These are phyloP conservation scores for Stachybotrys elegans DNA, from an alignment of 2,329 filamentous ascomycete genomes.

Conservation along the genomic window DNA sequence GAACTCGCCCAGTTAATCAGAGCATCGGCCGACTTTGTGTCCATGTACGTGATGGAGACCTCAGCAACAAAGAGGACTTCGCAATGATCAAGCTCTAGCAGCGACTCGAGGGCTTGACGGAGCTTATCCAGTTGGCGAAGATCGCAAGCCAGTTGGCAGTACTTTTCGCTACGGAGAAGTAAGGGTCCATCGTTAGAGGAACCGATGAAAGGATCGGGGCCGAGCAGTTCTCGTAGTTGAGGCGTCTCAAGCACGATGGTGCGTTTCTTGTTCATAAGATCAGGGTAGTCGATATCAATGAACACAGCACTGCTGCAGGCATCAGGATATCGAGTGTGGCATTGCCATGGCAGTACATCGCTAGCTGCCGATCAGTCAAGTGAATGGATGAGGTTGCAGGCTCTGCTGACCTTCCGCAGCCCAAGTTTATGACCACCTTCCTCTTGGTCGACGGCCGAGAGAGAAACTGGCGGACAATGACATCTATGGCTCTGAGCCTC, in stretches of 20 bases:
- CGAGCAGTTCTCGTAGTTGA: constrained; percentile 43
- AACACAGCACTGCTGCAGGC: constrained; percentile 59
- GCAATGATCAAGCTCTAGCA: constrained; percentile 53
- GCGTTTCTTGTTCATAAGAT: constrained; percentile 71
- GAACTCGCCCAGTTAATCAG: constrained; percentile 74
- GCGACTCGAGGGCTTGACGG: constrained; percentile 49
- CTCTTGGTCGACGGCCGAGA: constrained; percentile 35
- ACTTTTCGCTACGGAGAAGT: constrained; percentile 62
- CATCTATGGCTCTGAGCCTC: constrained; percentile 76
- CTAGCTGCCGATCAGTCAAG: constrained; percentile 37
- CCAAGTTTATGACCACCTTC: constrained; percentile 78
- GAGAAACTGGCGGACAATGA: constrained; percentile 71
- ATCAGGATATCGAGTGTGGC: constrained; percentile 60
- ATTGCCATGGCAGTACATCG: constrained; percentile 83
- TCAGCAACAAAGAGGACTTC: constrained; percentile 79
- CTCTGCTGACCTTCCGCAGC: constrained; percentile 89
- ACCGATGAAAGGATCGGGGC: constrained; percentile 22
- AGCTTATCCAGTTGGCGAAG: constrained; percentile 62
- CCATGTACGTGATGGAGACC: constrained; percentile 89
- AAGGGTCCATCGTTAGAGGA: constrained; percentile 39
- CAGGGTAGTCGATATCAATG: constrained; percentile 81
- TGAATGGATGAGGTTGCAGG: background rate
- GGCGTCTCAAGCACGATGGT: constrained; percentile 59
- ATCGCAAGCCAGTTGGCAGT: constrained; percentile 78
- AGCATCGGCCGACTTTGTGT: constrained; percentile 63